Evolutionary conservation across 2,329 filamentous ascomycete genomes (phyloP).

Genomic region (Pyrenophora graminea): DNA sequence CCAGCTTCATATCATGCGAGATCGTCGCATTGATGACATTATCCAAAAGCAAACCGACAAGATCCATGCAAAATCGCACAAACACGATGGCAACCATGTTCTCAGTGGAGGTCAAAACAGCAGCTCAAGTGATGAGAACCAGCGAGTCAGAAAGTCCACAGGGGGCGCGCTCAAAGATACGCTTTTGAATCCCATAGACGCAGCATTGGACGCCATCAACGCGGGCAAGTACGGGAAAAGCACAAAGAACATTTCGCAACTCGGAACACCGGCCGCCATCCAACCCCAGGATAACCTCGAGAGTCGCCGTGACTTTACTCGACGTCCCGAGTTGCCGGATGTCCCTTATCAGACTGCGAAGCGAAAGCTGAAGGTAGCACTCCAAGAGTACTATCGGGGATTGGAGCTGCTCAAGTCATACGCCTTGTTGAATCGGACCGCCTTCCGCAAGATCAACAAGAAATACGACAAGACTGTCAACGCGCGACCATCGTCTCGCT

Average conservation of each 20-base stretch:
- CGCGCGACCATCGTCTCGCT: conserved; percentile 75
- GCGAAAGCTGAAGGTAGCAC: conserved; percentile 83
- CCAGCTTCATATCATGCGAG: conserved; percentile 91
- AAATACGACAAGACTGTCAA: conserved; percentile 94
- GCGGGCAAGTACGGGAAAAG: conserved; percentile 60
- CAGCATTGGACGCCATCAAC: conserved; percentile 48
- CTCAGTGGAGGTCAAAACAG: conserved; percentile 23
- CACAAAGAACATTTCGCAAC: conserved; percentile 50
- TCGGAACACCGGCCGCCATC: conserved; percentile 49
- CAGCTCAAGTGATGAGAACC: conserved; percentile 30
- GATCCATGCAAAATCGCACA: conserved; percentile 32
- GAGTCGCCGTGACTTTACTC: conserved; percentile 49
- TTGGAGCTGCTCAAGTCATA: conserved; percentile 93
- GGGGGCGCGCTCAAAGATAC: conserved; percentile 20
- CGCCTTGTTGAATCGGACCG: conserved; percentile 84
- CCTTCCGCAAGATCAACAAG: conserved; percentile 97
- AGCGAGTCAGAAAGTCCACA: conserved; percentile 19
- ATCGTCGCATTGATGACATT: conserved; percentile 74
- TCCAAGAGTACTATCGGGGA: conserved; percentile 91
- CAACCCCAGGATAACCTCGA: conserved; percentile 39
- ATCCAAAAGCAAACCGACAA: conserved; percentile 54
- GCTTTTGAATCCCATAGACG: conserved; percentile 47
- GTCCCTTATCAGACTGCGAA: conserved; percentile 88
- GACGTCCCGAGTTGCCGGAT: conserved; percentile 50
- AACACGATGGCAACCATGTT: conserved; percentile 20